Percentiles rank a stretch among this genome's conserved stretches.
phyloP scores from a whole-genome alignment of 2,329 filamentous ascomycete genomes.

The Basipetospora chlamydospora region DNA sequence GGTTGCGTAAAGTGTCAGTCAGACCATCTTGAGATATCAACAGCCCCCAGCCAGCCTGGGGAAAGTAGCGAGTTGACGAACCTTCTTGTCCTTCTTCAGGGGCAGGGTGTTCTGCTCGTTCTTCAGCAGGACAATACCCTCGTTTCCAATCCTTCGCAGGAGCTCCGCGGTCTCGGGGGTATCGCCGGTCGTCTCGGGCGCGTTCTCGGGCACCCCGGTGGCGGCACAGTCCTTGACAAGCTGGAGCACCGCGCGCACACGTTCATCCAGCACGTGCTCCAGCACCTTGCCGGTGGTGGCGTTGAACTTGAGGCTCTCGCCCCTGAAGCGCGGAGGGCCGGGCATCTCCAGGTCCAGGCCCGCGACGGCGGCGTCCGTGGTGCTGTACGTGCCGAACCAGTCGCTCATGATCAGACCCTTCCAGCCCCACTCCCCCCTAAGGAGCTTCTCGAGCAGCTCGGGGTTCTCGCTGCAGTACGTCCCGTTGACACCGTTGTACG shows the following conservation, averaged over 20 bases:
- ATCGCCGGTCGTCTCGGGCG: slow-evolving; percentile 37
- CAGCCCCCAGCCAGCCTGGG: background rate
- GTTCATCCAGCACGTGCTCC: slow-evolving; percentile 38
- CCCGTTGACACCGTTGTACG: slow-evolving; percentile 45
- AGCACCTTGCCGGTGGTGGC: slow-evolving; percentile 42
- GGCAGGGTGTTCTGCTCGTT: slow-evolving; percentile 53
- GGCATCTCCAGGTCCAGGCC: slow-evolving; percentile 48
- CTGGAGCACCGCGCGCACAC: slow-evolving; percentile 42
- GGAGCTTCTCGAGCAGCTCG: slow-evolving; percentile 32
- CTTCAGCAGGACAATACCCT: slow-evolving; percentile 60
- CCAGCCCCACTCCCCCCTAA: slow-evolving; percentile 44
- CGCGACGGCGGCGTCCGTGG: slow-evolving; percentile 32
- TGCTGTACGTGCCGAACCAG: slow-evolving; percentile 44
- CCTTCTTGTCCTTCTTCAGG: slow-evolving; percentile 43
- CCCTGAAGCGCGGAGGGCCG: slow-evolving; percentile 34
- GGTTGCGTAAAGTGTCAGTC: slow-evolving; percentile 8
- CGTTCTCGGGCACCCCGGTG: slow-evolving; percentile 38
- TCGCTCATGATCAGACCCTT: slow-evolving; percentile 44
- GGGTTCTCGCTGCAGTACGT: slow-evolving; percentile 38
- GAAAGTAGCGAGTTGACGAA: slow-evolving; percentile 8
- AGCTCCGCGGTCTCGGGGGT: slow-evolving; percentile 48
- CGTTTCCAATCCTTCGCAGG: slow-evolving; percentile 49
- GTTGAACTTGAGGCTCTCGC: slow-evolving; percentile 35
- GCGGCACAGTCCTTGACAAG: slow-evolving; percentile 43
- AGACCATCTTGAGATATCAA: background rate